Evolutionary conservation across 257 asterid genomes (phyloP), one percentile per base, ranked within the genome.

Genomic region (Coffea eugenioides): DNA sequence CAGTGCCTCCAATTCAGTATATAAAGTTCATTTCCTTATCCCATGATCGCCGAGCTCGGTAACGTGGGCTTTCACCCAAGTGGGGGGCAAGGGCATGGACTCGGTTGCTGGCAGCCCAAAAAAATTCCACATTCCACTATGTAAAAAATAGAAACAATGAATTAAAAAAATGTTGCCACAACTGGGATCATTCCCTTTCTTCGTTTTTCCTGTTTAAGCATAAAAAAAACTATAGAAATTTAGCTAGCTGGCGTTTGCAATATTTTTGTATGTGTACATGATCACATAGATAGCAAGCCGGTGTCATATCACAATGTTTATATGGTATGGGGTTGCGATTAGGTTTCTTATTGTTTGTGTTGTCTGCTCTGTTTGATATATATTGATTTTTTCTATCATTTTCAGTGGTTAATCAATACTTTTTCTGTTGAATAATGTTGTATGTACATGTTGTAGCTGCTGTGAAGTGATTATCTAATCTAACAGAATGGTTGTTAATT

Each of bases 51-150:
- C 70, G 56, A 27, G 43, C 71, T 76, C 21, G 14, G 27, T 62
- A 25, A 8, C 56, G 25, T 41, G n/a, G 54, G 46, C 71, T 7
- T 76, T 75, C 0, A 59, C 41, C 69, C 10, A n/a, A 76, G 79
- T 62, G 34, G 61, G 78, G 78, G 78, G 70, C 78, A 41, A 75
- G 56, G 69, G 12, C 12, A 39, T 39, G 25, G 39, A n/a, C 4
- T 36, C 10, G 59, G 70, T 75, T 75, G 69, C 56, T 75, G 57
- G 15, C 54, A 11, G 39, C 36, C 0, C 0, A 31, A 14, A 75
- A 76, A 76, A 74, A 52, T 1, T 20, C 56, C n/a, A 27, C 34
- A 31, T 31, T 31, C 34, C 34, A 31, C 34, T 31, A 31, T 31
- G 34, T 31, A 31, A 31, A 31, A 31, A 31, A 31, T 39, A 31